Percentiles rank a stretch among this genome's conserved stretches.
These are phyloP conservation scores for Xylariales sp. DNA, from an alignment of 2,329 filamentous ascomycete genomes.

Conservation along the genomic window DNA sequence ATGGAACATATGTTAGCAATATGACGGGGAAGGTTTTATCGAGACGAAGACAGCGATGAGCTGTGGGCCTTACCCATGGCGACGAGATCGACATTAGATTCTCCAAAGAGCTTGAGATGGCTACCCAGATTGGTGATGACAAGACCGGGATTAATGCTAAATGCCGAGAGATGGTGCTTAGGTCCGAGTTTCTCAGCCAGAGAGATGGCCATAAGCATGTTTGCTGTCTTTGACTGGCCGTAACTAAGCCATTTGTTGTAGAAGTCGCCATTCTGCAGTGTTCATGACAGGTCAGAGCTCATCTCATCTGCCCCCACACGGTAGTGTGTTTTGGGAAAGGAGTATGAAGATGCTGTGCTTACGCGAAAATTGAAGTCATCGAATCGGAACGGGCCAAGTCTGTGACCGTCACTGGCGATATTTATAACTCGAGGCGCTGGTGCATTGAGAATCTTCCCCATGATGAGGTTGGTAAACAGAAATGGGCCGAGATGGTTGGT, in stretches of 20 bases:
- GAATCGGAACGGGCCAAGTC: constrained; percentile 33
- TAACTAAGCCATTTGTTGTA: constrained; percentile 28
- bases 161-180: constrained; percentile 14
- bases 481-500: constrained; percentile 33
- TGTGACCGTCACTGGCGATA: constrained; percentile 37
- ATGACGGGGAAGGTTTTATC: background rate
- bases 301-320: too few relatives aligned
- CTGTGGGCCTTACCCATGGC: too few relatives aligned
- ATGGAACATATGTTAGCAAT: background rate
- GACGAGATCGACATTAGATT: background rate
- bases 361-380: constrained; percentile 37
- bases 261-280: constrained; percentile 11
- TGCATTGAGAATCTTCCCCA: constrained; percentile 21
- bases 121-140: constrained; percentile 14
- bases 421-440: constrained; percentile 31
- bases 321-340: too few relatives aligned
- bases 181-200: constrained; percentile 13
- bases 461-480: constrained; percentile 31
- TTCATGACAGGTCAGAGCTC: background rate
- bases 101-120: constrained; percentile 11
- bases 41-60: too few relatives aligned
- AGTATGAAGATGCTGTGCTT: too few relatives aligned
- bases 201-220: constrained; percentile 20
- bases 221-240: constrained; percentile 34
- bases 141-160: constrained; percentile 30